A percentile compares a stretch with the other conserved stretches of the same genome.
Conservation (phyloP, 345 rosid species). For the Pseudoturritis turrita region DNA sequence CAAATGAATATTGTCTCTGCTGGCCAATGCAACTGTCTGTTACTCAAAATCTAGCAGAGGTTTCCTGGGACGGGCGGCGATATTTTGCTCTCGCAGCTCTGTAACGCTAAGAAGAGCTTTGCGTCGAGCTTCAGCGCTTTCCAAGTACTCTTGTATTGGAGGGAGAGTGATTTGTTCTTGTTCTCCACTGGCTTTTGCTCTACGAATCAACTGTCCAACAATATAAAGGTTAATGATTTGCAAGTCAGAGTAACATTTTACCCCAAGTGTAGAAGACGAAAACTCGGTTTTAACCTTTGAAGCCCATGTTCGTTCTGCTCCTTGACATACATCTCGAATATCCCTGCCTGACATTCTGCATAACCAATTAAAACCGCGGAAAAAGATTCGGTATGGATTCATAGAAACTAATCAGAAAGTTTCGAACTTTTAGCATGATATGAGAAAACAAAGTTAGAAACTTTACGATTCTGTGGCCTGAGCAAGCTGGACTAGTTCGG, state of each 20-base stretch:
- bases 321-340: constrained; percentile 81
- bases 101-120: constrained; percentile 41
- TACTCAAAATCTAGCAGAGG: constrained; percentile 43
- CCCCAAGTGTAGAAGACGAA: not conserved
- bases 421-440: not conserved
- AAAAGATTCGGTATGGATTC: not conserved
- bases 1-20: not conserved
- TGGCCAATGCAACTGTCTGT: not conserved
- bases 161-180: constrained; percentile 48
- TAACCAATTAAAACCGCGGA: not conserved
- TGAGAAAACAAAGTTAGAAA: not conserved
- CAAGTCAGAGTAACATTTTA: not conserved
- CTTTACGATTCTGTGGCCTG: constrained; percentile 56
- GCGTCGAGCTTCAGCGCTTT: constrained; percentile 50
- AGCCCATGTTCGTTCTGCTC: constrained; percentile 94
- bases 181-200: constrained; percentile 36
- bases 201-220: constrained; percentile 60
- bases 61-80: constrained; percentile 22
- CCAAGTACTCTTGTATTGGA: constrained; percentile 59
- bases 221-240: not conserved
- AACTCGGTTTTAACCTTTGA: constrained; percentile 51
- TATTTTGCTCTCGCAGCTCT: constrained; percentile 31
- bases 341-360: constrained; percentile 92
- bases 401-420: not conserved
- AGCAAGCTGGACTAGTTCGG: constrained; percentile 70